phyloP scores from a whole-genome alignment of 2,329 filamentous ascomycete species.

The Chrysoporthe puriensis region DNA sequence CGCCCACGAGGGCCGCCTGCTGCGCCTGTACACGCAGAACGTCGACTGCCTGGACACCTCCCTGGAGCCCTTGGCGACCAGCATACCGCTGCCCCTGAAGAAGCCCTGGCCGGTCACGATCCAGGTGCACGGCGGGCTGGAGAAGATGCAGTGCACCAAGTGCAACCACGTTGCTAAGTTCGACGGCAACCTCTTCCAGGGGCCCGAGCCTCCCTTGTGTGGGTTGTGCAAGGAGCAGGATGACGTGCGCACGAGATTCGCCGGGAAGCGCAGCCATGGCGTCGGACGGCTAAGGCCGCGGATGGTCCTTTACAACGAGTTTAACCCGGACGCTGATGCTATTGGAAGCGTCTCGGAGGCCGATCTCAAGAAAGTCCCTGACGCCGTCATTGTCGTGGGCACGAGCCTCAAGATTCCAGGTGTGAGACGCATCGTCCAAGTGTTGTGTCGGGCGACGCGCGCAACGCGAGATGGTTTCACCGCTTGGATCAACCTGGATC shows the following conservation, averaged over 20 bases:
- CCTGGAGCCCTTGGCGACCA: slow-evolving; percentile 77
- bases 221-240: slow-evolving; percentile 75
- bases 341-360: slow-evolving; percentile 89
- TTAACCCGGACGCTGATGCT: slow-evolving; percentile 93
- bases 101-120: slow-evolving; percentile 93
- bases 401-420: slow-evolving; percentile 96
- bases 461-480: slow-evolving; percentile 82
- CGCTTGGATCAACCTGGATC: slow-evolving; percentile 92
- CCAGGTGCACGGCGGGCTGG: slow-evolving; percentile 89
- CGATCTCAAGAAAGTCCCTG: slow-evolving; percentile 82
- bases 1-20: slow-evolving; percentile 80
- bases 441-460: slow-evolving; percentile 87
- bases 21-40: slow-evolving; percentile 95
- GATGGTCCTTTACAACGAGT: slow-evolving; percentile 97
- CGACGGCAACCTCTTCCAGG: slow-evolving; percentile 77
- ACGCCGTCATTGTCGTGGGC: slow-evolving; percentile 92
- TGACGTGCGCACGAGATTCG: slow-evolving; percentile 71
- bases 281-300: slow-evolving; percentile 87
- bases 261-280: slow-evolving; percentile 89
- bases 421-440: slow-evolving; percentile 84
- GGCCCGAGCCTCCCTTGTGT: slow-evolving; percentile 82
- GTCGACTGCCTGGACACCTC: slow-evolving; percentile 93
- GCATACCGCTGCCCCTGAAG: slow-evolving; percentile 78
- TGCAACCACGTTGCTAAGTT: slow-evolving; percentile 79
- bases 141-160: slow-evolving; percentile 97